Conservation (phyloP, 306 rosid genomes). For the Gleditsia sinensis region DNA sequence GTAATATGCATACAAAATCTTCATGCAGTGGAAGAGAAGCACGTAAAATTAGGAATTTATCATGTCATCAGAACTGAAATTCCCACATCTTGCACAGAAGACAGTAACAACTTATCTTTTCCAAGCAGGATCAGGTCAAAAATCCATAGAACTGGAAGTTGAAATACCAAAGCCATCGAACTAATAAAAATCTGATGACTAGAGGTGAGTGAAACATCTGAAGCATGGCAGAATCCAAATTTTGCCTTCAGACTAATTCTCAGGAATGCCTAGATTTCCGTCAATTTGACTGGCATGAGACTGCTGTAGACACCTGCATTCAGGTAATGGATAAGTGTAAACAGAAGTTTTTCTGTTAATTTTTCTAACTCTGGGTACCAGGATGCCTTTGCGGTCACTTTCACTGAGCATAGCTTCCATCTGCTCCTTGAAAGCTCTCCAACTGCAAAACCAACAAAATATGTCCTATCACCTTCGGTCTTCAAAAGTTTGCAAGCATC, state of each 20-base stretch:
- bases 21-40: conserved; percentile 32
- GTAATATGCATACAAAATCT: conserved; percentile 42
- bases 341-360: conserved; percentile 90
- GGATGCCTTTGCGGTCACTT: conserved; percentile 89
- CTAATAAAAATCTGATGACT: background rate
- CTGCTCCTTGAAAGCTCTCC: conserved; percentile 77
- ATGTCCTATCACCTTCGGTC: conserved; percentile 25
- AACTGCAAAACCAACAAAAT: conserved; percentile 58
- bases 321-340: conserved; percentile 89
- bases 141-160: conserved; percentile 15
- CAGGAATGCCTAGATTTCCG: conserved; percentile 34
- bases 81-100: conserved; percentile 35
- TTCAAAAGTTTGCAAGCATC: conserved; percentile 22
- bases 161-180: conserved; percentile 31
- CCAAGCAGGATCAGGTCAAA: conserved; percentile 2
- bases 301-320: conserved; percentile 85
- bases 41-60: conserved; percentile 23
- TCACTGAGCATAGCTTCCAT: conserved; percentile 88
- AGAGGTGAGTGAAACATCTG: conserved; percentile 17
- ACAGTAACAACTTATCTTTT: background rate
- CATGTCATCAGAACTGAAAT: conserved; percentile 34
- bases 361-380: conserved; percentile 87
- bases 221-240: conserved; percentile 28
- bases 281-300: conserved; percentile 42
- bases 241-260: conserved; percentile 30